Evolutionary conservation across 2,329 filamentous ascomycete species (phyloP).

Genomic region (Penicillium sp.): DNA sequence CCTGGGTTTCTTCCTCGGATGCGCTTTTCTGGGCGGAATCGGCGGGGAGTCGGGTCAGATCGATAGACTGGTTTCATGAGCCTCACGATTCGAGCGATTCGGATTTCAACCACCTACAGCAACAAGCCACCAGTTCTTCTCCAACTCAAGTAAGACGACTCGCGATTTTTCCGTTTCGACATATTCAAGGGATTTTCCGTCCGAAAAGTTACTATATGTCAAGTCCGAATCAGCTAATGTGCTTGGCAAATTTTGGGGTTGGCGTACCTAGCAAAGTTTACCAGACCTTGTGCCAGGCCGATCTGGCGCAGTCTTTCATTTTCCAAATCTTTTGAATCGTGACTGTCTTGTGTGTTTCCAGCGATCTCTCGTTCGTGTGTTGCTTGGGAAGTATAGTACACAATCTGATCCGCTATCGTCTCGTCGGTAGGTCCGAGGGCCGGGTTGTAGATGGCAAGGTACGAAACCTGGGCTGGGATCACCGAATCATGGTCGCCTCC

Average conservation of each 20-base stretch:
- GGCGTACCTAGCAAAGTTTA: conserved; percentile 75
- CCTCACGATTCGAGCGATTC: background rate
- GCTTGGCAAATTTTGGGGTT: conserved; percentile 12
- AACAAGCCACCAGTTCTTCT: conserved; percentile 92
- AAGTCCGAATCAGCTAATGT: conserved; percentile 16
- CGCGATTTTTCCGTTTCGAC: conserved; percentile 90
- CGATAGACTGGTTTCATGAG: conserved; percentile 64
- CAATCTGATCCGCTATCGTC: conserved; percentile 77
- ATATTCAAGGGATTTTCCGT: conserved; percentile 73
- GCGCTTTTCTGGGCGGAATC: conserved; percentile 46
- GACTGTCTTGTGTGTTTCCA: conserved; percentile 18
- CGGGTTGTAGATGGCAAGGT: conserved; percentile 94
- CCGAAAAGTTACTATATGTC: conserved; percentile 70
- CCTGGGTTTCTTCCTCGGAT: conserved; percentile 42
- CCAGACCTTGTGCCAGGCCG: conserved; percentile 94
- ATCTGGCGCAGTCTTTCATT: conserved; percentile 91
- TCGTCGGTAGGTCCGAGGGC: conserved; percentile 73
- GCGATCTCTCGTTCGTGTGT: conserved; percentile 29
- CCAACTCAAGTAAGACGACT: conserved; percentile 82
- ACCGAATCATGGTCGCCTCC: conserved; percentile 45
- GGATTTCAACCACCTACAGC: conserved; percentile 61
- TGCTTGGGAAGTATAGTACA: conserved; percentile 77
- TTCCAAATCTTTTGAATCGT: conserved; percentile 46
- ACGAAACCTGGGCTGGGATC: conserved; percentile 81
- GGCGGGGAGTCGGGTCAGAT: conserved; percentile 73